Percentiles rank a stretch among this genome's conserved stretches.
These are phyloP conservation scores for Phoenix dactylifera DNA, from an alignment of 176 grass and related monocot genomes.

Conservation along the genomic window DNA sequence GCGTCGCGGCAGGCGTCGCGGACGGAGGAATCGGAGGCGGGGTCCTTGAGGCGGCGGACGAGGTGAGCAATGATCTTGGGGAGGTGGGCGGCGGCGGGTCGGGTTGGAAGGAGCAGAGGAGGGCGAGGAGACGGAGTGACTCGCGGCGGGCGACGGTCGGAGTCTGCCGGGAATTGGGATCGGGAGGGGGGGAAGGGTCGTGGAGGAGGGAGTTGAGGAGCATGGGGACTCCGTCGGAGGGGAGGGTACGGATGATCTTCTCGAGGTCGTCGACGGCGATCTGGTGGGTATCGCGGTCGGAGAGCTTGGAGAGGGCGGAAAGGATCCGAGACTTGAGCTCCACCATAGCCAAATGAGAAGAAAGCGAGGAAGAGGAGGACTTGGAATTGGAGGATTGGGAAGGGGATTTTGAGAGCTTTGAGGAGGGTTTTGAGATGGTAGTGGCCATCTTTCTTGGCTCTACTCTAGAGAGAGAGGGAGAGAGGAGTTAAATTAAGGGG, in stretches of 20 bases:
- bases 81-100: conserved; percentile 49
- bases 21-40: conserved; percentile 71
- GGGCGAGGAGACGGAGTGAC: conserved; percentile 53
- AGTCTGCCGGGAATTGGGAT: conserved; percentile 30
- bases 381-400: conserved; percentile 4
- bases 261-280: conserved; percentile 91
- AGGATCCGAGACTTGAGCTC: conserved; percentile 91
- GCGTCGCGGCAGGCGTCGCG: conserved; percentile 71
- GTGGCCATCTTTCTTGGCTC: conserved; percentile 25
- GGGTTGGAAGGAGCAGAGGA: conserved; percentile 54
- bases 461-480: no score
- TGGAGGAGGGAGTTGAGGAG: conserved; percentile 62
- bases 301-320: conserved; percentile 66
- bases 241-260: conserved; percentile 60
- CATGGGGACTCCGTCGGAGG: conserved; percentile 69
- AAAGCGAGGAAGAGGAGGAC: conserved; percentile 24
- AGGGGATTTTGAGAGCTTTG: conserved; percentile 26
- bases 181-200: conserved; percentile 30
- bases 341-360: conserved; percentile 59
- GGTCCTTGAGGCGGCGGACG: conserved; percentile 68
- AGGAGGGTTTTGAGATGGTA: conserved; percentile 39
- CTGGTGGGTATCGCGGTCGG: conserved; percentile 92
- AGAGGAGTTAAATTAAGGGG: no score
- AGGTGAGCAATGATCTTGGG: conserved; percentile 71
- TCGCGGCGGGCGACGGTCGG: conserved; percentile 44